Conservation (phyloP, 176 grass and related monocot species). For the Avena sativa region DNA sequence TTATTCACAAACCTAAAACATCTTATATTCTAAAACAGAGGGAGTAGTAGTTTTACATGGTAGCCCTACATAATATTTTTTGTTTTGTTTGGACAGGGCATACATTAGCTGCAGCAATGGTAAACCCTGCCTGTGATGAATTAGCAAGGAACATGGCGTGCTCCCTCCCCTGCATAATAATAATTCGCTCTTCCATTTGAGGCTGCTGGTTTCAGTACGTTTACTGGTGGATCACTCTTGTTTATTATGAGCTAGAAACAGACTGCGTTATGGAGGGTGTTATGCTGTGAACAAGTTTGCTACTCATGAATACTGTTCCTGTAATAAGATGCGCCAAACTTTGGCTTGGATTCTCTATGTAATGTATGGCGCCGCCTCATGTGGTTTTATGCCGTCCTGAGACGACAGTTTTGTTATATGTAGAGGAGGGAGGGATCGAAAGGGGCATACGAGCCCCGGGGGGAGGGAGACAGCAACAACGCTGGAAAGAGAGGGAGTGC, state of each 20-base stretch:
- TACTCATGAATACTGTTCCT: no score
- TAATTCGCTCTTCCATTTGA: background rate
- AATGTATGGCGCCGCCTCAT: no score
- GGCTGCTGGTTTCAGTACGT: background rate
- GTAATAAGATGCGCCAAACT: no score
- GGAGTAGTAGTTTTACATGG: background rate
- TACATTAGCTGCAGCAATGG: background rate
- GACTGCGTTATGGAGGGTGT: background rate
- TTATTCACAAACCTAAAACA: no score
- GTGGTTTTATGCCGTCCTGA: no score
- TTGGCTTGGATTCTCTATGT: no score
- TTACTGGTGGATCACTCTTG: background rate
- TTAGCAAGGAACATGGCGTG: slow-evolving; percentile 12
- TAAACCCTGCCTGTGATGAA: background rate
- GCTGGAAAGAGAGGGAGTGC: no score
- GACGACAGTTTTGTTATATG: no score
- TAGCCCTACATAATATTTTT: background rate
- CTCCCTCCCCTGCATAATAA: background rate
- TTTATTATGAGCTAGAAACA: background rate
- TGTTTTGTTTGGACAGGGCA: background rate
- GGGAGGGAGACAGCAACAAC: no score
- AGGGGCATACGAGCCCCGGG: no score
- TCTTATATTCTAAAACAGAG: no score
- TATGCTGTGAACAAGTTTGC: background rate
- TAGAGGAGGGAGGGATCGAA: no score